Conservation (phyloP, 2,329 filamentous ascomycete species). For the Neonectria hederae region DNA sequence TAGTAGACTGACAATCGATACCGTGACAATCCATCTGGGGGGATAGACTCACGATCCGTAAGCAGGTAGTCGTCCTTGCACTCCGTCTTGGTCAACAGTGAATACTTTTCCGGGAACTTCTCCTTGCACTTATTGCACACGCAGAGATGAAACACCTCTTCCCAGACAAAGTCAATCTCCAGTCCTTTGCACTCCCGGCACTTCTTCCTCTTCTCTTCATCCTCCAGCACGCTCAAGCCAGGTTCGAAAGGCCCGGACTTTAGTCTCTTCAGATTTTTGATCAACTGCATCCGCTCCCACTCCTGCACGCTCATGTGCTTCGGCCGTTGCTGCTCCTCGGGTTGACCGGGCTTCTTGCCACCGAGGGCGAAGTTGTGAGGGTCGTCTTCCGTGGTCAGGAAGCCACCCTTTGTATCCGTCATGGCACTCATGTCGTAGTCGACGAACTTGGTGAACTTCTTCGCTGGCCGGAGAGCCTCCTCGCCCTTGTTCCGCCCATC, state of each 20-base stretch:
- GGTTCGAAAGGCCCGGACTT: constrained; percentile 90
- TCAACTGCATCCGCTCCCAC: constrained; percentile 86
- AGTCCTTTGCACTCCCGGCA: constrained; percentile 84
- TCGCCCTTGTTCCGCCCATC: constrained; percentile 68
- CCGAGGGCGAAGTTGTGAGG: constrained; percentile 82
- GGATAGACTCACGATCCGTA: constrained; percentile 76
- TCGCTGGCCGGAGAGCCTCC: constrained; percentile 73
- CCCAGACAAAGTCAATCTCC: constrained; percentile 96
- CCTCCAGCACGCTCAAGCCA: constrained; percentile 77
- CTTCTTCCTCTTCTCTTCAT: constrained; percentile 71
- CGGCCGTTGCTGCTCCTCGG: constrained; percentile 69
- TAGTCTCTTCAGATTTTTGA: constrained; percentile 75
- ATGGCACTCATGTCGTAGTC: constrained; percentile 99
- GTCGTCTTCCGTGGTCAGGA: constrained; percentile 90
- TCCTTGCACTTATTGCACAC: constrained; percentile 91
- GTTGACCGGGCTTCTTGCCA: constrained; percentile 50
- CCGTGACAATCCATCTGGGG: not conserved
- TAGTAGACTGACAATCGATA: not conserved
- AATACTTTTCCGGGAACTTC: constrained; percentile 90
- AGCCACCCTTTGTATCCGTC: constrained; percentile 97
- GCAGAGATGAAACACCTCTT: constrained; percentile 79
- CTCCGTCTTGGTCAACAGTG: constrained; percentile 94
- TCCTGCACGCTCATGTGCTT: constrained; percentile 89
- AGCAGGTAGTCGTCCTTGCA: constrained; percentile 94
- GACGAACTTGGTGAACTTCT: constrained; percentile 92